Base-by-base conservation (phyloP, 2,329 filamentous ascomycete genomes). In the Botrytis pseudocinerea region DNA sequence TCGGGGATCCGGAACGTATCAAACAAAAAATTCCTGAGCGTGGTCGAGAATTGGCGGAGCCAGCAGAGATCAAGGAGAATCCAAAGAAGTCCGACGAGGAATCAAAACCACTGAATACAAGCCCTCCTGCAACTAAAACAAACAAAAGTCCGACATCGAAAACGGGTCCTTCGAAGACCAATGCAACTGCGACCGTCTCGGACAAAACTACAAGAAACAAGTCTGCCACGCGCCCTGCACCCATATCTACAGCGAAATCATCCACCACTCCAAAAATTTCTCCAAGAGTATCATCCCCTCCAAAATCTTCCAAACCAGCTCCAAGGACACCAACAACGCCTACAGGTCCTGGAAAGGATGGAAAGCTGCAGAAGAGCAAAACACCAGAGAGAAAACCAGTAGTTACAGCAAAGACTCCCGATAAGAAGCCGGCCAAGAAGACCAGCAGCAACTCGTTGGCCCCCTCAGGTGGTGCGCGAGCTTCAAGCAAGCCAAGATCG, bases 321-420 rank as follows among this genome's bases (percentile, higher is more conserved):
- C 70, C 73, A 44, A 73, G 66, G 51, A 72, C 65, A 40, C 68
- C 66, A 18, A 71, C 73, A 32, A 75, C 73, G 32, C 62, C 70
- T 32, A 42, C 70, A 22, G 57, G 62, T 57, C 7, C 38, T 42
- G 48, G 6, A 40, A 38, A 54, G 20, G 65, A 69, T 25, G 65
- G 1, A 9, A 69, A 32, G 44, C 69, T 42, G 66, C 73, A 16
- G 76, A 78, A 73, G 75, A 74, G 54, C 73, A 76, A 69, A 66
- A 68, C 54, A 66, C 75, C 76, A 1, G 71, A 75, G 32, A 80
- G 76, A 54, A 73, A 75, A 54, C 44, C 76, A 54, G 59, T 74
- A 22, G 81, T 73, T 14, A 77, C 79, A 25, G 76, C 80, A n/a
- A 81, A 78, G 18, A 79, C 78, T 28, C 64, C 73, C 14, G 79